Evolutionary conservation across 495 filamentous ascomycete species (phyloP).

Genomic region (Penicillium pancosmium): DNA sequence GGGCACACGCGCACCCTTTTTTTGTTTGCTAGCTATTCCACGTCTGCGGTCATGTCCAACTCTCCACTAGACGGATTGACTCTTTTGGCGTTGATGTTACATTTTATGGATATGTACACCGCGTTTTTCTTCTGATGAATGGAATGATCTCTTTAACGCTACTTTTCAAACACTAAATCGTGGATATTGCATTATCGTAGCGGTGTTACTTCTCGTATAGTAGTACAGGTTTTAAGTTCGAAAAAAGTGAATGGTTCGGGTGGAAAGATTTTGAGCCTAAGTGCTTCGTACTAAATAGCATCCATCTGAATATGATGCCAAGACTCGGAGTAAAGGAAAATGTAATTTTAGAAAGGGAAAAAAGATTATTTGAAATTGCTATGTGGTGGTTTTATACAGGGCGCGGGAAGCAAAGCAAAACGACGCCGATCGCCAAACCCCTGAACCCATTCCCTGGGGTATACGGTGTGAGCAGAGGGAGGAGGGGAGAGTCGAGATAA

Average conservation of each 20-base stretch:
- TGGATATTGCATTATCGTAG: too few species aligned
- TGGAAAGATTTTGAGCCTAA: not conserved
- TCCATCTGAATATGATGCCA: not conserved
- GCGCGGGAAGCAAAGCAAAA: conserved; percentile 15
- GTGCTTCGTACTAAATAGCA: not conserved
- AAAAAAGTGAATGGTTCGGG: too few species aligned
- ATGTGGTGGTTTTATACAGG: conserved; percentile 31
- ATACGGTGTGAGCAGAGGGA: conserved; percentile 28
- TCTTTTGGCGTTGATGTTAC: conserved; percentile 20
- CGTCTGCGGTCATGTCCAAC: conserved; percentile 5
- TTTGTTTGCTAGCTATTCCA: not conserved
- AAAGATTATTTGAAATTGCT: conserved; percentile 18
- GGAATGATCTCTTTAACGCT: conserved; percentile 21
- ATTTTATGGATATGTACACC: conserved; percentile 26
- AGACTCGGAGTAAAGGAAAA: not conserved
- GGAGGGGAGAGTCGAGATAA: conserved; percentile 22
- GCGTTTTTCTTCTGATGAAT: conserved; percentile 28
- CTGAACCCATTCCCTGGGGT: conserved; percentile 28
- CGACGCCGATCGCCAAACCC: conserved; percentile 25
- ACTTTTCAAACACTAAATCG: not conserved
- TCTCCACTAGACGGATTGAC: conserved; percentile 19
- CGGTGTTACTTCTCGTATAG: too few species aligned
- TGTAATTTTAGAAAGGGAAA: not conserved
- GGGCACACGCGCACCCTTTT: not conserved
- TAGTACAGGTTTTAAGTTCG: too few species aligned